These are phyloP conservation scores for Torulaspora quercuum DNA, from an alignment of 805 yeast species.

Conservation along the genomic window DNA sequence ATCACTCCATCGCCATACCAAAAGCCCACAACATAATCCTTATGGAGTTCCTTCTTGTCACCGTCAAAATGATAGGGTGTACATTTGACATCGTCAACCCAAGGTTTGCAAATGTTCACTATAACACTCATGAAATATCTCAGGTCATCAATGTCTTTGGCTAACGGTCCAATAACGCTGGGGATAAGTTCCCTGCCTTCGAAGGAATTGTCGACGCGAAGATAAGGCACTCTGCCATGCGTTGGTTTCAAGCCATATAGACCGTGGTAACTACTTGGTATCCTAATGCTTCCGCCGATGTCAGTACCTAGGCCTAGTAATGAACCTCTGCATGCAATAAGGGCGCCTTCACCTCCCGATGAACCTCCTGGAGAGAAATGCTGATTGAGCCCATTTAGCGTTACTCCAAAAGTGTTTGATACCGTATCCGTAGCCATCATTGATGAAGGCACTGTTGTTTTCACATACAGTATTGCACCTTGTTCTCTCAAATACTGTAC, in stretches of 20 bases:
- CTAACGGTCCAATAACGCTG: conserved; percentile 57
- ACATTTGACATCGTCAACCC: conserved; percentile 17
- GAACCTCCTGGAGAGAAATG: conserved; percentile 56
- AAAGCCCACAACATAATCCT: conserved; percentile 16
- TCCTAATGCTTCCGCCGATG: conserved; percentile 61
- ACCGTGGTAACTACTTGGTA: conserved; percentile 58
- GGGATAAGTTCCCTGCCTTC: conserved; percentile 54
- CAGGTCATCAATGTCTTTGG: conserved; percentile 48
- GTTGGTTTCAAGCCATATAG: conserved; percentile 28
- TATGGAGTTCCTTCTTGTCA: conserved; percentile 2
- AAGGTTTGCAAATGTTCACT: conserved; percentile 16
- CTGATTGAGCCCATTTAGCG: conserved; percentile 51
- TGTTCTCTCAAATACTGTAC: conserved; percentile 21
- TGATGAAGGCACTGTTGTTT: conserved; percentile 60
- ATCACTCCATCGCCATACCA: conserved; percentile 22
- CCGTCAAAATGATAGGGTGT: conserved; percentile 15
- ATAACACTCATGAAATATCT: conserved; percentile 45
- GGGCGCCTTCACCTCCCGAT: conserved; percentile 62
- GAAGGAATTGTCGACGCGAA: conserved; percentile 39
- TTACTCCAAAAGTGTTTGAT: conserved; percentile 52
- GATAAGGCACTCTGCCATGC: conserved; percentile 25
- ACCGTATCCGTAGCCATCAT: conserved; percentile 60
- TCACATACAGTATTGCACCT: conserved; percentile 58
- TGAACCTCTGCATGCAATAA: conserved; percentile 51
- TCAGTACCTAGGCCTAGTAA: conserved; percentile 59